Evolutionary conservation across 2,329 filamentous ascomycete genomes (phyloP).

Genomic region (Paecilomyces niveus): DNA sequence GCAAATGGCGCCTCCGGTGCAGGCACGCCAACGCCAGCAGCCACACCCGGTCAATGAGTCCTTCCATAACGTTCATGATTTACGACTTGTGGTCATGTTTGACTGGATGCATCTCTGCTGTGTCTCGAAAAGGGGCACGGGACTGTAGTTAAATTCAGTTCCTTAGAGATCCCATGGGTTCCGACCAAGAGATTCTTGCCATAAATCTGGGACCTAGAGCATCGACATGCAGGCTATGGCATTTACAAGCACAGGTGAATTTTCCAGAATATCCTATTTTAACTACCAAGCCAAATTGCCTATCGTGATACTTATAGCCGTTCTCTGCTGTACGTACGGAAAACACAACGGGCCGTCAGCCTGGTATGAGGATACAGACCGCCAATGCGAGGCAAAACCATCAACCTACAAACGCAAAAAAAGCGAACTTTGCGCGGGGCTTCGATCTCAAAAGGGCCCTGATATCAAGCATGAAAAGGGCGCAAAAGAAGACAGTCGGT

Average conservation of each 20-base stretch:
- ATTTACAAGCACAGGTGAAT: not conserved
- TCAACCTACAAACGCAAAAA: not conserved
- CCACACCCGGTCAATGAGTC: constrained; percentile 27
- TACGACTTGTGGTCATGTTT: not conserved
- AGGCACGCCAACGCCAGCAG: constrained; percentile 53
- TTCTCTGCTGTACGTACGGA: not conserved
- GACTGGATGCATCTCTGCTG: not conserved
- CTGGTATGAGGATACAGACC: not conserved
- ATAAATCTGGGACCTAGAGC: not conserved
- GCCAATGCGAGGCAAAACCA: not conserved
- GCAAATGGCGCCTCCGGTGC: constrained; percentile 41
- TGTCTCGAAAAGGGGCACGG: not conserved
- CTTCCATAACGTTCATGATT: not conserved
- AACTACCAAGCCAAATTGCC: not conserved
- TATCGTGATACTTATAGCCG: not conserved
- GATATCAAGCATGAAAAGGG: not conserved
- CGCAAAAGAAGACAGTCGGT: not conserved
- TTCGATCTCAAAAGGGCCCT: not conserved
- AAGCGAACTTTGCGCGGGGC: not conserved
- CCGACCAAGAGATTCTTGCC: not conserved
- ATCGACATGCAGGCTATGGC: not conserved
- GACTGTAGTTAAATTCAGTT: not conserved
- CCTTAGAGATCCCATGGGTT: not conserved
- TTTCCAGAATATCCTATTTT: not conserved
- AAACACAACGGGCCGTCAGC: not conserved